A percentile compares a stretch with the other conserved stretches of the same genome.
phyloP scores from a whole-genome alignment of 305 asterid genomes.

The Solanum hybrid region DNA sequence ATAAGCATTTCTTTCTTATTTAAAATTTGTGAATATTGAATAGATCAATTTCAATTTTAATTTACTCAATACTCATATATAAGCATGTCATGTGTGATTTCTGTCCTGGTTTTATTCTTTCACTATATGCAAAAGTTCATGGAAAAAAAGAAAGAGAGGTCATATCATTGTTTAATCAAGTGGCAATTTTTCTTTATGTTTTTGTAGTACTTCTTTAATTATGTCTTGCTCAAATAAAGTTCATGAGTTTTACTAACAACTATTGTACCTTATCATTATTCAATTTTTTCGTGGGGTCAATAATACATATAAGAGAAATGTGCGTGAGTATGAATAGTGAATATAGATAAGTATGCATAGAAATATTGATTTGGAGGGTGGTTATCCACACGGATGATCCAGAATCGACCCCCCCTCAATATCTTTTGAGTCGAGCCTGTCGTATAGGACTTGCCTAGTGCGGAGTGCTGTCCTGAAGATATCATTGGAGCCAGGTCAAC shows the following conservation, averaged over 20 bases:
- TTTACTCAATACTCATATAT: background rate
- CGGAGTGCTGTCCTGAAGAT: background rate
- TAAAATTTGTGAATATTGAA: background rate
- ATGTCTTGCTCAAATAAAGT: slow-evolving; percentile 2
- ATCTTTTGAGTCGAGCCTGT: fast-evolving
- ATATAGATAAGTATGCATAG: background rate
- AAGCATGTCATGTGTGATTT: background rate
- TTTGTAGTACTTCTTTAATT: background rate
- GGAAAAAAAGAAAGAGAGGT: background rate
- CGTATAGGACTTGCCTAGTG: too few species aligned
- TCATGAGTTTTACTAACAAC: background rate
- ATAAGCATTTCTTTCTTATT: background rate
- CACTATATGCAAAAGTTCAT: background rate
- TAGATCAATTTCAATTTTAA: background rate
- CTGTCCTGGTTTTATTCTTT: slow-evolving; percentile 1
- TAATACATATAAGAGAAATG: background rate
- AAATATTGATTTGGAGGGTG: background rate
- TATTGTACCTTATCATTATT: background rate
- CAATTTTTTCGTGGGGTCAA: background rate
- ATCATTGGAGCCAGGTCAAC: background rate
- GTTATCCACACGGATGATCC: background rate
- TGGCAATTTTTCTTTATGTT: background rate
- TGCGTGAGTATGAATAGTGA: background rate
- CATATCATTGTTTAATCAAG: background rate
- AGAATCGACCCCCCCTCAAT: background rate